Conservation (phyloP, 2,329 filamentous ascomycete genomes). For the Monilinia fructigena region DNA sequence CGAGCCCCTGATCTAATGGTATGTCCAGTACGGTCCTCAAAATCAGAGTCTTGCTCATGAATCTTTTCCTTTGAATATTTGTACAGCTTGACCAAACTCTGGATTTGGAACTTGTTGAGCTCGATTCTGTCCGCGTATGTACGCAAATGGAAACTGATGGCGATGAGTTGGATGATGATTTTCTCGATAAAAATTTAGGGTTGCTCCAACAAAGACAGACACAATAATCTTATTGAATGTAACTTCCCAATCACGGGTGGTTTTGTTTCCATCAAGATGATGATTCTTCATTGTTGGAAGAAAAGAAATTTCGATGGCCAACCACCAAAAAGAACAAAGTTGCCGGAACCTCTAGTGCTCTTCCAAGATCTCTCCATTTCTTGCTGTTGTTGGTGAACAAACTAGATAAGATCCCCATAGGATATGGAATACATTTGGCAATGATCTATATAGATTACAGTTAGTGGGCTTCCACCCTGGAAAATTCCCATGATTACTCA, state of each 20-base stretch:
- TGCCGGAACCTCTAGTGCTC: constrained; percentile 78
- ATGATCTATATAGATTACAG: constrained; percentile 47
- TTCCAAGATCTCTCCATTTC: constrained; percentile 90
- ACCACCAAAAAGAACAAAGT: constrained; percentile 88
- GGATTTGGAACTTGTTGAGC: constrained; percentile 87
- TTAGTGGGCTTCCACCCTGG: constrained; percentile 13
- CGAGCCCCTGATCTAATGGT: constrained; percentile 47
- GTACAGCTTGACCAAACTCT: constrained; percentile 63
- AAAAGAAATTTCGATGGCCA: constrained; percentile 83
- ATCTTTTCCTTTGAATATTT: constrained; percentile 63
- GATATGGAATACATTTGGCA: constrained; percentile 62
- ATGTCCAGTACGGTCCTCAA: constrained; percentile 50
- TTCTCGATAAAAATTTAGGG: constrained; percentile 89
- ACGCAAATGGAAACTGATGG: constrained; percentile 85
- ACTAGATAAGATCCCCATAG: constrained; percentile 63
- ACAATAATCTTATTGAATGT: constrained; percentile 84
- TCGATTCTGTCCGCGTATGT: constrained; percentile 91
- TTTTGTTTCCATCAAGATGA: constrained; percentile 50
- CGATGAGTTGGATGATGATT: constrained; percentile 91
- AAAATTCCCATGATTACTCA: constrained; percentile 38
- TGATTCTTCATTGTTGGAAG: constrained; percentile 72
- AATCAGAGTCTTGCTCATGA: constrained; percentile 72
- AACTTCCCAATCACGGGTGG: constrained; percentile 65
- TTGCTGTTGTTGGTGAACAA: constrained; percentile 80
- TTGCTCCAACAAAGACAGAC: constrained; percentile 73